Conservation (phyloP, 805 yeast genomes). For the Zygoascus biomembranicola region DNA sequence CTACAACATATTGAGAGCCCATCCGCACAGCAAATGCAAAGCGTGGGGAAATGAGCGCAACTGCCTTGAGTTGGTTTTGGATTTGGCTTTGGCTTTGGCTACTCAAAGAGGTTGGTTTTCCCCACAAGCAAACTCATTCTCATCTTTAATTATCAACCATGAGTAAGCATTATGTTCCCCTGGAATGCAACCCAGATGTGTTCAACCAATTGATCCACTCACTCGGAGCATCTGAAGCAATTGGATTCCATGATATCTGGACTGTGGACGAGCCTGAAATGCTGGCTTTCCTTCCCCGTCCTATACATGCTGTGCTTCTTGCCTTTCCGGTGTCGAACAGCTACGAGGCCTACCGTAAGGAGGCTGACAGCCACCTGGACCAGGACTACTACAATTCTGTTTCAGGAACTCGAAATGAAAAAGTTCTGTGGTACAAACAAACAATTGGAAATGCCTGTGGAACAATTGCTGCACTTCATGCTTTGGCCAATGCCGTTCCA, state of each 20-base stretch:
- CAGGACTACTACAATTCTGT: conserved; percentile 24
- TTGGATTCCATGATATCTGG: conserved; percentile 70
- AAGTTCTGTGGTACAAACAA: conserved; percentile 69
- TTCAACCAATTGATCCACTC: conserved; percentile 60
- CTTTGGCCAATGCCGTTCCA: conserved; percentile 34
- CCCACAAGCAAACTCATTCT: no score
- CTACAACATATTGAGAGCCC: no score
- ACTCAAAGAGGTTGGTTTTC: no score
- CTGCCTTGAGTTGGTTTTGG: no score
- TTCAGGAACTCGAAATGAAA: conserved; percentile 17
- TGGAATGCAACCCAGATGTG: conserved; percentile 84
- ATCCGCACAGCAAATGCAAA: no score
- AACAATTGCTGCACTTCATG: conserved; percentile 75
- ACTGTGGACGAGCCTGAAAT: conserved; percentile 81
- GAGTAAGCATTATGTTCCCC: conserved; percentile 48
- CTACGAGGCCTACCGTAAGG: conserved; percentile 45
- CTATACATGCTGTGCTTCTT: conserved; percentile 64
- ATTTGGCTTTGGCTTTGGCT: no score
- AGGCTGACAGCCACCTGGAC: conserved; percentile 30
- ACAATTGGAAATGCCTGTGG: conserved; percentile 89
- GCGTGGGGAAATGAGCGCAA: no score
- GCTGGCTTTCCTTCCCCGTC: conserved; percentile 72
- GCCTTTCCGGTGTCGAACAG: conserved; percentile 68
- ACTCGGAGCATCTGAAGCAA: conserved; percentile 55
- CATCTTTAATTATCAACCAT: background rate